phyloP scores from a whole-genome alignment of 352 stramenopile species.

The Phytophthora litchii region DNA sequence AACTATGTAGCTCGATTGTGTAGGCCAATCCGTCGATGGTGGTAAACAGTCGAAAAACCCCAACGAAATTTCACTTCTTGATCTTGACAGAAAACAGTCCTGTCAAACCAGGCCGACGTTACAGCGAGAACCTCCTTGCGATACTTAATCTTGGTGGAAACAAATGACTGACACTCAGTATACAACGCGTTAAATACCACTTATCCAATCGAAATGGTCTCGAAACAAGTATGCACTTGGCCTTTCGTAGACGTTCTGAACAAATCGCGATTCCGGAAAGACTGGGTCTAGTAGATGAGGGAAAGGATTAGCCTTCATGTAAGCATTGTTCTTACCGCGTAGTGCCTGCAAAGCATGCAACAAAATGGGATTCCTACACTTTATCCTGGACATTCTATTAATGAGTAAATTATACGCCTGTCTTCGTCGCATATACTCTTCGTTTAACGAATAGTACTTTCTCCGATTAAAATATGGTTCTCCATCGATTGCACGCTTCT shows the following conservation, averaged over 20 bases:
- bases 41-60: background rate
- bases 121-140: background rate
- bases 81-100: background rate
- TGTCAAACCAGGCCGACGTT: background rate
- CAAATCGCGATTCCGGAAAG: background rate
- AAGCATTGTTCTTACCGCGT: no score
- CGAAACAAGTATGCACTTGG: background rate
- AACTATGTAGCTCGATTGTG: background rate
- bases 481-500: constrained; percentile 2
- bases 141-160: background rate
- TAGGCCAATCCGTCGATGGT: constrained; percentile 1
- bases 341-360: no score
- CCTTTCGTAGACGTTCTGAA: background rate
- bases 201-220: constrained; percentile 1
- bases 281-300: background rate
- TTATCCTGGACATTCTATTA: background rate
- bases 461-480: constrained; percentile 2
- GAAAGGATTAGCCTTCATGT: no score
- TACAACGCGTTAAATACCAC: background rate
- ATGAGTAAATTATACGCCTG: background rate
- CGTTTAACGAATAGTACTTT: background rate
- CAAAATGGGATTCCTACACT: no score
- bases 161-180: background rate
- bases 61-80: constrained; percentile 5
- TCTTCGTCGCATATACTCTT: constrained; percentile 3